Percentiles rank a stretch among this genome's conserved stretches.
phyloP scores from a whole-genome alignment of 164 flowering plant species.

The Magnolia officinalis region DNA sequence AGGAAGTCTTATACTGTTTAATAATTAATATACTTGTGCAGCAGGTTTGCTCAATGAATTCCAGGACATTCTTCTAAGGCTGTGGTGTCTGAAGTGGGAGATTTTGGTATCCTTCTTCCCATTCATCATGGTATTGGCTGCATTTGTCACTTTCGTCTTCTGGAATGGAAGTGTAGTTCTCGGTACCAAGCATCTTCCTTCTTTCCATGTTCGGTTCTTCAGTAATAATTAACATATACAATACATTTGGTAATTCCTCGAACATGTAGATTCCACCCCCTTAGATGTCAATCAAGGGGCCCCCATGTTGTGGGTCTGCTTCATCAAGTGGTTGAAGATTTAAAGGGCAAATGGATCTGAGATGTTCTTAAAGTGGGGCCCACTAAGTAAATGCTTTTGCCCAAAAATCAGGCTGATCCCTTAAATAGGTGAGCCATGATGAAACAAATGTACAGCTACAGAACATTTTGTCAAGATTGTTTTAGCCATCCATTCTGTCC shows the following conservation, averaged over 20 bases:
- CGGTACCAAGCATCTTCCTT: slow-evolving; percentile 41
- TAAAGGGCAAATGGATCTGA: too few species aligned
- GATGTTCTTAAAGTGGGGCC: too few species aligned
- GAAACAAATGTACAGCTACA: too few species aligned
- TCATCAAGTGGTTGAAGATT: too few species aligned
- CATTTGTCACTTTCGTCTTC: slow-evolving; percentile 61
- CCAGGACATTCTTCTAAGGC: slow-evolving; percentile 28
- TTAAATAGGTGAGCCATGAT: too few species aligned
- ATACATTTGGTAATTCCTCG: neutral
- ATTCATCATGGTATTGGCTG: slow-evolving; percentile 47
- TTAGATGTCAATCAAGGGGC: neutral
- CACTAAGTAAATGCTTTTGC: too few species aligned
- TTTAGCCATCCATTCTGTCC: too few species aligned
- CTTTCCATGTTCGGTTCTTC: slow-evolving; percentile 4
- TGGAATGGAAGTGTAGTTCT: slow-evolving; percentile 96
- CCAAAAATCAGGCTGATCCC: too few species aligned
- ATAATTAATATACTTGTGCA: neutral
- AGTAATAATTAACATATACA: too few species aligned
- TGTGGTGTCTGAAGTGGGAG: slow-evolving; percentile 71
- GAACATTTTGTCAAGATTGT: too few species aligned
- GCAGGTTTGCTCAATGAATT: slow-evolving; percentile 71
- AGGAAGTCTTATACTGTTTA: neutral
- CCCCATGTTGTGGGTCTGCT: too few species aligned
- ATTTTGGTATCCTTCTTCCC: slow-evolving; percentile 61
- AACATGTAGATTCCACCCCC: neutral